Base-by-base conservation (phyloP, 768 basidiomycete species). In the Pluteus cervinus region DNA sequence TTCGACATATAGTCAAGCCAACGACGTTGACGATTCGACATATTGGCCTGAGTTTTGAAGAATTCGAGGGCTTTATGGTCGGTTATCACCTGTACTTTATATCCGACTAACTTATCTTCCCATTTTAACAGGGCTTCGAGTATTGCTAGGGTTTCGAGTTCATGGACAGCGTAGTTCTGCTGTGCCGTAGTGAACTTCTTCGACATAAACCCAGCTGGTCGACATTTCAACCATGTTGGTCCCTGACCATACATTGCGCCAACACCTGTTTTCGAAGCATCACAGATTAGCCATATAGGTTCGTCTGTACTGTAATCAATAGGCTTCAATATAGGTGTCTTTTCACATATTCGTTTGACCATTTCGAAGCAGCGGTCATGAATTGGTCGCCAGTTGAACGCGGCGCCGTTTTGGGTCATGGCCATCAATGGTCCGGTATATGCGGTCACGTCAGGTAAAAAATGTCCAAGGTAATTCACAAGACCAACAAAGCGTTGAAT, bases 401-500 rank as follows among this genome's bases (percentile, higher is more conserved):
- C 26, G 7, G 37, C 32, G 1, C 46, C 51, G 33, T 62, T 57
- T 5, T 22, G 22, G 3, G 30, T 30, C 42, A 64, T 58, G 0
- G 30, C 40, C 0, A 50, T 37, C n/a, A 67, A 38, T 5, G 56
- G 57, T 1, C 40, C 35, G 0, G 52, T 56, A 20, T 43, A 59
- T 1, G 48, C 34, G 0, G 54, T 48, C 3, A 63, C 36, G 30
- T 62, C 49, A 2, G 60, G 56, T 37, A 65, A 43, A 40, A 58
- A 61, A 7, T 54, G 52, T 2, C 51, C 50, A 3, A 65, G 17
- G 32, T 62, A 64, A 17, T 62, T 41, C 1, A 62, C 52, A 0
- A 63, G 43, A 2, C 63, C 60, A 0, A 63, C 42, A 34, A 66
- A 66, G 6, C 49, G 35, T 16, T 55, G 56, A 0, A 65, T 47